Base-by-base conservation (phyloP, 805 yeast genomes). In the Teunomyces barrocoloradensis region DNA sequence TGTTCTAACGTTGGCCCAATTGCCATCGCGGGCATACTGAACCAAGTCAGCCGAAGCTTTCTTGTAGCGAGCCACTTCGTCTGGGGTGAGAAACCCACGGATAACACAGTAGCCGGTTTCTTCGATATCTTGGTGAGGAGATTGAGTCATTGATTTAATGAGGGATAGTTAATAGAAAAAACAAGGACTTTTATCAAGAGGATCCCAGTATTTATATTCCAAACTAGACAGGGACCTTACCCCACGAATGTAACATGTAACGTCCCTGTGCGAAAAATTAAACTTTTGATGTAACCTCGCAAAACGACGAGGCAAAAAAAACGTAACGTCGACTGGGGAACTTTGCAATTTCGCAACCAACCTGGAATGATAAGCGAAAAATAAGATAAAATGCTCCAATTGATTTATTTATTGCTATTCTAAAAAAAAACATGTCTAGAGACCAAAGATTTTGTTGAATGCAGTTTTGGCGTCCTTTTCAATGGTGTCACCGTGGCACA, bases 401-500 rank as follows among this genome's bases (percentile, higher is more conserved):
- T 6, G 1, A 21, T 21, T 21, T 5, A 21, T 21, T 21, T 21
- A 6, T 21, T 21, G 25, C 25, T 21, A 18, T 18, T 18, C 4
- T 18, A 3, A 3, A 18, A 3, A 18, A 18, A 18, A 30, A 30
- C 1, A 30, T 30, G 11, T 13, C 13, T 32, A n/a, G 18, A n/a
- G 10, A 32, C 25, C 23, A 27, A 21, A 37, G 11, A 48, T 48
- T 30, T 44, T 36, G 28, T 56, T 54, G 53, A 64, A 68, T 10
- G 56, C 58, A 18, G 53, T 50, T 51, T 65, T 65, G 7, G 67
- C 69, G 42, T 60, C 55, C 18, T 60, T 53, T 18, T 78, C 80
- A 48, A 82, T 65, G 13, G 80, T 69, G 51, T 76, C 76, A 10
- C 89, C 89, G 58, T 83, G 89, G 52, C 84, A 79, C 54, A 75